A percentile compares a stretch with the other conserved stretches of the same genome.
These are phyloP conservation scores for grape (Vitis vinifera) DNA, from an alignment of 164 flowering plant species.

Conservation along the genomic window DNA sequence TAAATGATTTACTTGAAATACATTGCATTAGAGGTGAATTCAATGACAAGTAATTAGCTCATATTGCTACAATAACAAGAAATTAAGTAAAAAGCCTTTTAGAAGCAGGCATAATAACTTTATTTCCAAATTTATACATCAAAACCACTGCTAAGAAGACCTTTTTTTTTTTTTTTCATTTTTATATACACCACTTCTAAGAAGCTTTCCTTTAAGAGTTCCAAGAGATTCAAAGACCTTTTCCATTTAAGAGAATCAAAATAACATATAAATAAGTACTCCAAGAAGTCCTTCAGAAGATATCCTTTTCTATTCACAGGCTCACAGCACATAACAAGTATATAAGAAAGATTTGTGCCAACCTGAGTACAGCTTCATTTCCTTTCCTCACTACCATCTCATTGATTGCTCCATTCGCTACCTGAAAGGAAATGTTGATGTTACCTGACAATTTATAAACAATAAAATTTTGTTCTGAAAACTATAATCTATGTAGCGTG, in stretches of 20 bases:
- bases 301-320: neutral
- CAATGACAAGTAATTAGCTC: neutral
- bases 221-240: no score
- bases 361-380: slow-evolving; percentile 99
- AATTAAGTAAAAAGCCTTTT: neutral
- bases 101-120: neutral
- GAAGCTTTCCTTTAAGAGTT: neutral
- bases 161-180: no score
- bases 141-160: no score
- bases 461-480: neutral
- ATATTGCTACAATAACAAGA: neutral
- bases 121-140: neutral
- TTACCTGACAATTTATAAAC: neutral
- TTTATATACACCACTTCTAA: neutral
- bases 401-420: slow-evolving; percentile 87
- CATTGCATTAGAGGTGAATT: neutral
- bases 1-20: neutral
- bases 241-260: neutral
- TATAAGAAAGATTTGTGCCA: neutral
- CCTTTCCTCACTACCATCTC: slow-evolving; percentile 76
- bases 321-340: neutral
- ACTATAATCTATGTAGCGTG: neutral
- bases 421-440: slow-evolving; percentile 39
- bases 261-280: neutral
- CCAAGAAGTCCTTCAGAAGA: neutral